These are phyloP conservation scores for Pythium biforme DNA, from an alignment of 352 stramenopile species.

Conservation along the genomic window DNA sequence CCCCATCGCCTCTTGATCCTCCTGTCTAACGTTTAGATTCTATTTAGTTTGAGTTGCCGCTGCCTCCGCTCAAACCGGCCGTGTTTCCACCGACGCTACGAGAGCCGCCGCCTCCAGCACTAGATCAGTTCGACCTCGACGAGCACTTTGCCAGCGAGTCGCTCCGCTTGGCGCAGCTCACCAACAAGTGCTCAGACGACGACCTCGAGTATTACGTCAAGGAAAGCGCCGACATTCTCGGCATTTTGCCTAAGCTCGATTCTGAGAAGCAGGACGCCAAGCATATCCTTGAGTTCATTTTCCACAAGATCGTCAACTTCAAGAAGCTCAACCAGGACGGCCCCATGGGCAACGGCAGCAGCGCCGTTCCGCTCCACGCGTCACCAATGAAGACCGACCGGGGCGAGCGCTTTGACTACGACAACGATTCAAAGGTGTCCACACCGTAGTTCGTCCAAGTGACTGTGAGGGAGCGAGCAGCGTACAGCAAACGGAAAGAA, in stretches of 20 bases:
- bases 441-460: constrained; percentile 48
- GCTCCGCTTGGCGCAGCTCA: constrained; percentile 92
- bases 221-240: constrained; percentile 92
- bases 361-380: not conserved
- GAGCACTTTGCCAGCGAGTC: constrained; percentile 94
- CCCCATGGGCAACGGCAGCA: constrained; percentile 6
- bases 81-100: constrained; percentile 93
- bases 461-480: too few species aligned
- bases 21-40: too few species aligned
- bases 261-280: constrained; percentile 80
- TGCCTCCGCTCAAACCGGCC: constrained; percentile 91
- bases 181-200: constrained; percentile 94
- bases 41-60: constrained; percentile 91
- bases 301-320: constrained; percentile 92
- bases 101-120: constrained; percentile 84
- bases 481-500: not conserved
- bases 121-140: constrained; percentile 97
- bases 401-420: constrained; percentile 39
- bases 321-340: constrained; percentile 90
- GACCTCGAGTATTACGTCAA: constrained; percentile 95
- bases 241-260: constrained; percentile 78
- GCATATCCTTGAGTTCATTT: constrained; percentile 91
- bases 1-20: too few species aligned
- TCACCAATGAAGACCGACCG: constrained; percentile 22
- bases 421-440: constrained; percentile 54